A percentile compares a stretch with the other conserved stretches of the same genome.
Conservation (phyloP, 305 asterid genomes). For the Solanum hybrid region DNA sequence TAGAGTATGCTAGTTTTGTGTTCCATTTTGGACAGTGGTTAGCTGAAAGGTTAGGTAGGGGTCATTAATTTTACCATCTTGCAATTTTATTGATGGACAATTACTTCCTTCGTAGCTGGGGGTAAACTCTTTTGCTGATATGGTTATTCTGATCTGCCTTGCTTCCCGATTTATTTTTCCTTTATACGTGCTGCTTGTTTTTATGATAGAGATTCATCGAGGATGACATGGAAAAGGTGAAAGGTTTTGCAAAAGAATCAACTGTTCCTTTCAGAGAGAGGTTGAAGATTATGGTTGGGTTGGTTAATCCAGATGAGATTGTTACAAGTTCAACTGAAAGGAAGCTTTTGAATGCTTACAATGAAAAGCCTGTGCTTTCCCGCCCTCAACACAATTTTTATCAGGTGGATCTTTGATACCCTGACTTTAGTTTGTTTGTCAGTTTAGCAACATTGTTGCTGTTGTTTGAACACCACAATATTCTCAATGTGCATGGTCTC, state of each 20-base stretch:
- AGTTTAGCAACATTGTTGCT: background rate
- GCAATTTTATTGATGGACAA: background rate
- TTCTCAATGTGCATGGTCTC: background rate
- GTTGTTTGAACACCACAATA: background rate
- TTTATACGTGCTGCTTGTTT: background rate
- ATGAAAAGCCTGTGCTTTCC: conserved; percentile 91
- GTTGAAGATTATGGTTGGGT: conserved; percentile 82
- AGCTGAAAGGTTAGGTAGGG: conserved; percentile 1
- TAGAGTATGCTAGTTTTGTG: background rate
- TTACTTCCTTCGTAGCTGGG: background rate
- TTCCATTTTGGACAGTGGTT: background rate
- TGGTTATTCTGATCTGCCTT: background rate
- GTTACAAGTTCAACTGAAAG: conserved; percentile 74
- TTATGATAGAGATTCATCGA: conserved; percentile 51
- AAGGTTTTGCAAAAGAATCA: conserved; percentile 88
- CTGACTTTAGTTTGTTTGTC: background rate
- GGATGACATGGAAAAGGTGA: conserved; percentile 74
- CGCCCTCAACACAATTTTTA: conserved; percentile 93
- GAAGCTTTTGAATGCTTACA: conserved; percentile 84
- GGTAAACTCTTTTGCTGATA: background rate
- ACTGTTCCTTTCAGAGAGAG: conserved; percentile 77
- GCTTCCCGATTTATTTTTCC: background rate
- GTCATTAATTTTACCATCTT: background rate
- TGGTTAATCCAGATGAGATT: conserved; percentile 74
- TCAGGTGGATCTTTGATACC: conserved; percentile 33